Percentiles rank a stretch among this genome's conserved stretches.
phyloP scores from a whole-genome alignment of 495 filamentous ascomycete genomes.

The Penicillium malachiteum region DNA sequence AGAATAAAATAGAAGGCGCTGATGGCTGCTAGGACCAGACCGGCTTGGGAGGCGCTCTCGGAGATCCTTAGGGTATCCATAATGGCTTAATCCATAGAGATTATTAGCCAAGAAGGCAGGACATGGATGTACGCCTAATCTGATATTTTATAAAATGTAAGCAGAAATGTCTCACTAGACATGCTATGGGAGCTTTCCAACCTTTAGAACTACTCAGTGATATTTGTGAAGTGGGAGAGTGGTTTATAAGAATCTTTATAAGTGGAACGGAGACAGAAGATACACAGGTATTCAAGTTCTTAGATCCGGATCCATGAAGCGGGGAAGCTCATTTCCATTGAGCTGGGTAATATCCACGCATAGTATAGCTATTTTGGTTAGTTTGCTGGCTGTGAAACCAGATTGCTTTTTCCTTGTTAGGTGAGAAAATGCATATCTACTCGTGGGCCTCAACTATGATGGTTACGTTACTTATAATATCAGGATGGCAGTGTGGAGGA shows the following conservation, averaged over 20 bases:
- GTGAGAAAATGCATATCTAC: constrained; percentile 22
- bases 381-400: neutral
- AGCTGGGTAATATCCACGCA: constrained; percentile 10
- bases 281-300: constrained; percentile 11
- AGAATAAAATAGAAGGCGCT: constrained; percentile 21
- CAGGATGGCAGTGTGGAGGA: too few relatives aligned
- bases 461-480: neutral
- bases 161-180: too few relatives aligned
- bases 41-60: constrained; percentile 25
- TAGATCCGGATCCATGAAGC: constrained; percentile 12
- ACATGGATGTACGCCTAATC: too few relatives aligned
- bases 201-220: too few relatives aligned
- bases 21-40: constrained; percentile 24
- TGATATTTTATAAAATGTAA: too few relatives aligned
- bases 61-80: constrained; percentile 13
- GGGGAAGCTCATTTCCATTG: constrained; percentile 18
- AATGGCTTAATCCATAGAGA: constrained; percentile 8
- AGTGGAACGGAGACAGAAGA: neutral
- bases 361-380: constrained; percentile 20
- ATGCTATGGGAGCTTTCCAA: too few relatives aligned
- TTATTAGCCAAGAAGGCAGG: too few relatives aligned
- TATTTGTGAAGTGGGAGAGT: neutral
- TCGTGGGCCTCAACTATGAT: neutral
- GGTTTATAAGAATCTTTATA: constrained; percentile 11
- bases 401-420: constrained; percentile 30